Evolutionary conservation across 208 protist genomes (phyloP), one percentile per base, ranked within the genome.

Genomic region (Leptomonas pyrrhocoris): DNA sequence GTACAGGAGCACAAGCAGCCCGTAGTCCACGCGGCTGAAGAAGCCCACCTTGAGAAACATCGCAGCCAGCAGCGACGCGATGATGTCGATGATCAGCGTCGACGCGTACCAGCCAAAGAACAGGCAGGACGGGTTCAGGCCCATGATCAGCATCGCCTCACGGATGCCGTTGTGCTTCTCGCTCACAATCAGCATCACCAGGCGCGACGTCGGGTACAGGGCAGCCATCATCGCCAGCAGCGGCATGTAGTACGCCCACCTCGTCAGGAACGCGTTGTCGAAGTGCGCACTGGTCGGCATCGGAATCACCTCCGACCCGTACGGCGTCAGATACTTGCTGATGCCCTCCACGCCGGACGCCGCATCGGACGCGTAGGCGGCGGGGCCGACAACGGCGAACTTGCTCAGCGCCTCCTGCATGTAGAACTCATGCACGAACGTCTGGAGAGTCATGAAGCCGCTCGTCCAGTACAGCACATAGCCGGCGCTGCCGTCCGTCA

Each of bases 141-240:
- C 91, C 91, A 96, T 96, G 74, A 96, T 93, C 40, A 93, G 79
- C 91, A 96, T 96, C 38, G 83, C 81, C 73, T 94, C 88, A 28
- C 89, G 86, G 69, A 94, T 86, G 40, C 83, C 77, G 40, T 78
- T 67, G 30, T 81, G 62, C 80, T 96, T 96, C 74, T 96, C 91
- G 51, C 88, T 76, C 27, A 94, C 89, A 61, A 96, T 86, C 43
- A 80, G 68, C 65, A 70, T 76, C 60, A 88, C 81, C 34, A 93
- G 74, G 51, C 73, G 81, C 19, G 83, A 76, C 19, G 90, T 72
- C 30, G 85, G 78, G 67, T 92, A 96, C 38, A 96, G 73, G 42
- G 74, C 84, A 38, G 86, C 84, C 66, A 94, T 82, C 58, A 83
- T 60, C 5, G 80, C 73, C 0, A 96, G 70, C 23, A 94, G 79